These are phyloP conservation scores for Corynascus novoguineensis DNA, from an alignment of 495 filamentous ascomycete genomes.

Conservation along the genomic window DNA sequence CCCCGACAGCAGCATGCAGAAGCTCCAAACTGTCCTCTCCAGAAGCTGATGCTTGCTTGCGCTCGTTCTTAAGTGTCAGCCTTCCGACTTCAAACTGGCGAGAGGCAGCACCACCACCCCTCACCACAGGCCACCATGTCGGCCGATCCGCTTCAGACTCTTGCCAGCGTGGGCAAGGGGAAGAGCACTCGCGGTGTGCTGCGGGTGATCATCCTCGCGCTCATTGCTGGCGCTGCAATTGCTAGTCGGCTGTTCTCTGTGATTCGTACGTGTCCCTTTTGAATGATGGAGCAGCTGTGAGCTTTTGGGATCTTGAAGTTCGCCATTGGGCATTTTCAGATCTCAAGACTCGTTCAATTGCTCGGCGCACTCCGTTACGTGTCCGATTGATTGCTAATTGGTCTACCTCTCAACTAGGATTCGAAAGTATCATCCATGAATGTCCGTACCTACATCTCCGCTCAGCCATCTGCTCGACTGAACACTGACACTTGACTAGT, in stretches of 20 bases:
- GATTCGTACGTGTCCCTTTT: conserved; percentile 64
- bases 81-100: conserved; percentile 24
- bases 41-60: conserved; percentile 13
- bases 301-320: conserved; percentile 1
- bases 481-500: conserved; percentile 57
- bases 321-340: background rate
- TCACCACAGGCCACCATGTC: conserved; percentile 34
- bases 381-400: conserved; percentile 34
- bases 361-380: background rate
- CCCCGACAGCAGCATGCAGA: too few relatives aligned
- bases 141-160: conserved; percentile 33
- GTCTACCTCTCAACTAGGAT: conserved; percentile 52
- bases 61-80: conserved; percentile 22
- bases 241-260: conserved; percentile 96
- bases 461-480: conserved; percentile 1
- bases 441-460: conserved; percentile 57
- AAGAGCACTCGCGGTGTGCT: conserved; percentile 77
- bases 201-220: conserved; percentile 83
- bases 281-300: background rate
- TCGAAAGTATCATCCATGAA: conserved; percentile 99
- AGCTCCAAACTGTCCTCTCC: conserved; percentile 45
- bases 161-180: conserved; percentile 43
- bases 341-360: background rate
- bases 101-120: conserved; percentile 29
- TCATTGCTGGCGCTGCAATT: conserved; percentile 89